Conservation (phyloP, 2,329 filamentous ascomycete genomes). For the Arthrobotrys iridis region DNA sequence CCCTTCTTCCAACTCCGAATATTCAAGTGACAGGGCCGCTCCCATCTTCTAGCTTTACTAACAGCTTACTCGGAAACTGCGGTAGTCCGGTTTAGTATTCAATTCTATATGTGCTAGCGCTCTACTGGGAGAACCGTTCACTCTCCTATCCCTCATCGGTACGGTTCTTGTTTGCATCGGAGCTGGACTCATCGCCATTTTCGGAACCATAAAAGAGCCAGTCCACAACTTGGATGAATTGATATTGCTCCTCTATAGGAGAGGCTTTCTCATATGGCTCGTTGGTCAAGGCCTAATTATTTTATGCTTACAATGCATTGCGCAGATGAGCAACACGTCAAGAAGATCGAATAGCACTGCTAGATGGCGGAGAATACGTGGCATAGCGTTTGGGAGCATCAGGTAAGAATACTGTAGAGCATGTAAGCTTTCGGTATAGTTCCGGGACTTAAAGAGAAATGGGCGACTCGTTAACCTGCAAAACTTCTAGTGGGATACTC, state of each 20-base stretch:
- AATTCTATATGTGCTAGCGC: conserved; percentile 97
- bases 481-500: conserved; percentile 75
- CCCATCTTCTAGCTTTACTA: neutral
- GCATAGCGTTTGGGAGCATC: conserved; percentile 87
- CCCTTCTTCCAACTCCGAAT: too few species aligned
- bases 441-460: neutral
- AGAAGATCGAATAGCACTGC: conserved; percentile 64
- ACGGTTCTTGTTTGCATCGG: conserved; percentile 87
- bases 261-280: conserved; percentile 89
- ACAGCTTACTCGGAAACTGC: conserved; percentile 46
- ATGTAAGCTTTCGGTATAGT: neutral
- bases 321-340: conserved; percentile 51
- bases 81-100: conserved; percentile 86
- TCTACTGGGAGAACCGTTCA: conserved; percentile 92
- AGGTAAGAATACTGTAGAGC: conserved; percentile 60
- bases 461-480: neutral
- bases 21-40: neutral
- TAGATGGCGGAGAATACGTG: conserved; percentile 71
- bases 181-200: conserved; percentile 90
- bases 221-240: conserved; percentile 88
- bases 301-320: conserved; percentile 66
- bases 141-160: conserved; percentile 87
- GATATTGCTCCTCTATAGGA: conserved; percentile 76
- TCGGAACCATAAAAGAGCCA: conserved; percentile 92
- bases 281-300: conserved; percentile 79